phyloP scores from a whole-genome alignment of 1,284 basidiomycete genomes.

The Ustilago nuda region DNA sequence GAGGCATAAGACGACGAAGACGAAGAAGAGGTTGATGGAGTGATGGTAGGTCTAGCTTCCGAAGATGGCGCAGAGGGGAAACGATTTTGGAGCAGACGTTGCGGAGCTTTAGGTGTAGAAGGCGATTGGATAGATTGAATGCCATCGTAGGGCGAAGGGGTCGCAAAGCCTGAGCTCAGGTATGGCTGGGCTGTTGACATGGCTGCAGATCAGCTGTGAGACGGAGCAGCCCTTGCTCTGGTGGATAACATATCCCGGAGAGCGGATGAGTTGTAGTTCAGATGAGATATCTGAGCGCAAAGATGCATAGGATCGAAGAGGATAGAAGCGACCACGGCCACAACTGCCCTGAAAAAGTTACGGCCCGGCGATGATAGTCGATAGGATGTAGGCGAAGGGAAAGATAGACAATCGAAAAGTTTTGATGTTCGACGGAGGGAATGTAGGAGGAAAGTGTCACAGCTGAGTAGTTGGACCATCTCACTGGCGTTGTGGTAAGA shows the following conservation, averaged over 20 bases:
- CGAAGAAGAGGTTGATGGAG: slow-evolving; percentile 22
- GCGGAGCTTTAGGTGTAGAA: background rate
- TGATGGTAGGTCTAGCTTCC: slow-evolving; percentile 10
- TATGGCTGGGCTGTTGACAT: slow-evolving; percentile 12
- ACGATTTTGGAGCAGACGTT: slow-evolving; percentile 1
- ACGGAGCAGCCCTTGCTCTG: background rate
- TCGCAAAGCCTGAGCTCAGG: background rate
- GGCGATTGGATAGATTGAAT: slow-evolving; percentile 23
- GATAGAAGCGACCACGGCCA: background rate
- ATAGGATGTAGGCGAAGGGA: background rate
- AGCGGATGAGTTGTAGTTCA: background rate
- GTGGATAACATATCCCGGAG: background rate
- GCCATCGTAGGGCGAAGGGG: background rate
- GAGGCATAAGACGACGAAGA: slow-evolving; percentile 25
- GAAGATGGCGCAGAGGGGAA: slow-evolving; percentile 10
- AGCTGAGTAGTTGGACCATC: background rate
- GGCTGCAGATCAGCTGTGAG: background rate
- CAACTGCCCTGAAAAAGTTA: background rate
- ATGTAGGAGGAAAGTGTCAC: background rate
- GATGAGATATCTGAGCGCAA: background rate
- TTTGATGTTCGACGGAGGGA: no score
- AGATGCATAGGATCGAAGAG: background rate
- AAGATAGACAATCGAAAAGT: background rate
- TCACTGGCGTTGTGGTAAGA: background rate
- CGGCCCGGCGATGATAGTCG: background rate